These are phyloP conservation scores for Thelonectria discophora DNA, from an alignment of 2,329 filamentous ascomycete species.

Conservation along the genomic window DNA sequence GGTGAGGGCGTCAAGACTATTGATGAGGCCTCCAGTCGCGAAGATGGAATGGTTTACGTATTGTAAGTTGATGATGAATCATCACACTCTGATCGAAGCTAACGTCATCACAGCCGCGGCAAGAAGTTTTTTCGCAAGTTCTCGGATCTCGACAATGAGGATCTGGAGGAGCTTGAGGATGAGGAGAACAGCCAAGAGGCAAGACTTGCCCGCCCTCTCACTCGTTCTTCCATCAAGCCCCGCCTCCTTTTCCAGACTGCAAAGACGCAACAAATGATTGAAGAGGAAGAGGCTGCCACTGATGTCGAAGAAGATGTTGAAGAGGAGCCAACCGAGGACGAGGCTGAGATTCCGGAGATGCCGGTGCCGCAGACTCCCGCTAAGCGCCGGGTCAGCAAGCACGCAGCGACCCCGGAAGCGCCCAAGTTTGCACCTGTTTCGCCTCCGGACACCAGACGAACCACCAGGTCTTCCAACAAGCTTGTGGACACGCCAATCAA, in stretches of 20 bases:
- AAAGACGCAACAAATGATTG: conserved; percentile 55
- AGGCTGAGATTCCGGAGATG: conserved; percentile 4
- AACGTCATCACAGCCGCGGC: conserved; percentile 68
- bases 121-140: conserved; percentile 82
- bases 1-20: conserved; percentile 68
- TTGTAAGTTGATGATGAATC: conserved; percentile 68
- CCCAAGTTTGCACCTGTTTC: conserved; percentile 66
- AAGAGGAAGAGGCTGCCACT: conserved; percentile 68
- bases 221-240: conserved; percentile 75
- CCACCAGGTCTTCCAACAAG: conserved; percentile 66
- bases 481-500: conserved; percentile 56
- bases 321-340: conserved; percentile 34
- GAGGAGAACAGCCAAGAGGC: conserved; percentile 49
- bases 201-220: conserved; percentile 58
- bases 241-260: conserved; percentile 73
- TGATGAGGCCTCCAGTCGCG: conserved; percentile 69
- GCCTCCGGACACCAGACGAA: conserved; percentile 69
- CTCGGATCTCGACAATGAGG: conserved; percentile 50
- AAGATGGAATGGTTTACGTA: conserved; percentile 78
- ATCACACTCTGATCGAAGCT: conserved; percentile 28
- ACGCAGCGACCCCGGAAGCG: conserved; percentile 60
- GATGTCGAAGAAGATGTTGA: conserved; percentile 62
- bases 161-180: conserved; percentile 47
- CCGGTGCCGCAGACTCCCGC: conserved; percentile 49
- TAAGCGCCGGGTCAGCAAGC: conserved; percentile 41